A percentile compares a stretch with the other conserved stretches of the same genome.
Conservation (phyloP, 1,284 basidiomycete genomes). For the Ceratobasidium theobromae region DNA sequence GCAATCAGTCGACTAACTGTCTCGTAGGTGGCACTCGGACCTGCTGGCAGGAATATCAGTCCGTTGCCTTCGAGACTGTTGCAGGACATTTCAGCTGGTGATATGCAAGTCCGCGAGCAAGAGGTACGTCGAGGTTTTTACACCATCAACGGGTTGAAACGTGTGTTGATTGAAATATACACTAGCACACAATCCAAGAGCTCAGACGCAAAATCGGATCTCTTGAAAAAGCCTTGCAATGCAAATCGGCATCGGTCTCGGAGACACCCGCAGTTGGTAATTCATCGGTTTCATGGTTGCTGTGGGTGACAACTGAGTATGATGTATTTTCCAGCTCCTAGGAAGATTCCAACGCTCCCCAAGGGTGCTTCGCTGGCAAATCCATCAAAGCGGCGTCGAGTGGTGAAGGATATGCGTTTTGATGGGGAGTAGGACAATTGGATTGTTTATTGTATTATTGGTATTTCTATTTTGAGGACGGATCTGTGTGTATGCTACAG, state of each 20-base stretch:
- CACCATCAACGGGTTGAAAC: no score
- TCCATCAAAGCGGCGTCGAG: slow-evolving; percentile 10
- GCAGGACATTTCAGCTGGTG: not conserved
- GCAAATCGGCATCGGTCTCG: not conserved
- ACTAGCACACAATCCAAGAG: slow-evolving; percentile 22
- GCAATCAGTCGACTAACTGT: not conserved
- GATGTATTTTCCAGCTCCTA: not conserved
- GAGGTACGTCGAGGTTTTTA: slow-evolving; percentile 3
- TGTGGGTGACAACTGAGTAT: not conserved
- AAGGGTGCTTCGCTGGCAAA: slow-evolving; percentile 18
- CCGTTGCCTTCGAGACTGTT: not conserved
- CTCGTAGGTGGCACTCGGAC: not conserved
- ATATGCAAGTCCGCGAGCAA: not conserved
- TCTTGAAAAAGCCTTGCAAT: slow-evolving; percentile 9
- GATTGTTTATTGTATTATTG: not conserved
- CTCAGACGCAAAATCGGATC: not conserved
- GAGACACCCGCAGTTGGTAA: not conserved
- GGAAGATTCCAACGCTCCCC: not conserved
- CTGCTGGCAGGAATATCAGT: not conserved
- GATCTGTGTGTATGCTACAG: not conserved
- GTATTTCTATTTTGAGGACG: not conserved
- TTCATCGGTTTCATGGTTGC: not conserved
- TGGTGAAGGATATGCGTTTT: slow-evolving; percentile 26
- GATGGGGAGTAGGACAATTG: slow-evolving; percentile 5
- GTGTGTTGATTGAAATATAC: not conserved